Evolutionary conservation across 1,139 yeast species (phyloP), one percentile per base, ranked within the genome.

Genomic region (Kazachstania sp.): DNA sequence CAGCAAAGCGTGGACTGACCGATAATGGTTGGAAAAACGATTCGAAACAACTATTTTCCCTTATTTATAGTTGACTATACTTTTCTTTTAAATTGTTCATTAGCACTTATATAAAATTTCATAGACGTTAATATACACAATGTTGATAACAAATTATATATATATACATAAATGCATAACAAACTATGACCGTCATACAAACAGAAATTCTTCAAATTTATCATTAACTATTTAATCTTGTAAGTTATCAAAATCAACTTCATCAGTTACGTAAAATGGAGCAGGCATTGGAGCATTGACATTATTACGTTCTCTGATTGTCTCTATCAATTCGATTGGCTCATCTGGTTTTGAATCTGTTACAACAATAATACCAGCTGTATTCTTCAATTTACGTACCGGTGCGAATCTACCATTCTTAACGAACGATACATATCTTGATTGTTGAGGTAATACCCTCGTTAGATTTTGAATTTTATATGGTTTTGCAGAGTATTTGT

Each of bases 231-330:
- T 23, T 4, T 23, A 23, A 23, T 23, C 26, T 38, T 37, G 40
- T 18, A 45, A 18, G 18, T 40, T 47, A 29, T 54, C 56, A 41
- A 60, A 63, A 46, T 63, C 64, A 28, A 64, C 45, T 18, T 61
- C 62, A 32, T 63, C 67, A 38, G 57, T 56, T 19, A 66, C 58
- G 41, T 54, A 63, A 55, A 92, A 92, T 46, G 97, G 94, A 56
- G 83, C 83, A 32, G 97, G 97, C 45, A 88, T 60, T 44, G 97
- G 96, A 0, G 97, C 97, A 58, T 87, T 95, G 30, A 81, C 83
- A 51, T 79, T 75, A 61, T 80, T 84, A 63, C 78, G 73, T 66
- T 88, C 95, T 68, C 95, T 83, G 30, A 88, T 83, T 1, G 97
- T 90, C 67, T 83, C 85, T 64, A 92, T 85, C 52, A 77, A 68